phyloP scores from a whole-genome alignment of 805 yeast species.

The Nakazawaea peltata region DNA sequence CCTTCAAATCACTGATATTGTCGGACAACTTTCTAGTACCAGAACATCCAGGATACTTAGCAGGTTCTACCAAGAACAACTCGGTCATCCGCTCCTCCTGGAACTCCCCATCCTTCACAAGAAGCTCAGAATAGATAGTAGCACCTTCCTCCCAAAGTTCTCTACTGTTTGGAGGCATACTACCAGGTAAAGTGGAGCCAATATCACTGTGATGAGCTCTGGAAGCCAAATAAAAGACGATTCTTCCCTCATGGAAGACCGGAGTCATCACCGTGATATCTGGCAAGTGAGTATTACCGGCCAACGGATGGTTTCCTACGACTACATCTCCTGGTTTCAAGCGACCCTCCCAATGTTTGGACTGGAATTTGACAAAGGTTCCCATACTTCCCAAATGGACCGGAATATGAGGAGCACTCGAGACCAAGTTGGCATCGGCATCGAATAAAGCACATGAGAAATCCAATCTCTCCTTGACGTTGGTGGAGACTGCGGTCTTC shows the following conservation, averaged over 20 bases:
- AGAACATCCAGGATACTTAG: conserved; percentile 76
- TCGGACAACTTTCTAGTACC: conserved; percentile 84
- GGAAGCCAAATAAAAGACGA: conserved; percentile 85
- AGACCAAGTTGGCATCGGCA: conserved; percentile 68
- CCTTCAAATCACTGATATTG: conserved; percentile 76
- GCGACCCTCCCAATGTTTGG: conserved; percentile 54
- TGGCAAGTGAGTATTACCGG: conserved; percentile 84
- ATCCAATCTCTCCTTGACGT: conserved; percentile 77
- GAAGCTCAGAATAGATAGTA: conserved; percentile 66
- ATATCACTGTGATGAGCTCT: conserved; percentile 97
- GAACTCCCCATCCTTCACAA: conserved; percentile 65
- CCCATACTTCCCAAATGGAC: conserved; percentile 87
- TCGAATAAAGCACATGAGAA: conserved; percentile 82
- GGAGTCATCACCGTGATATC: conserved; percentile 93
- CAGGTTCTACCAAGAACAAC: conserved; percentile 64
- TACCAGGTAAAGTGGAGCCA: conserved; percentile 87
- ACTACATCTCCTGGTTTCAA: conserved; percentile 68
- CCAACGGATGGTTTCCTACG: conserved; percentile 73
- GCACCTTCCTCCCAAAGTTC: conserved; percentile 89
- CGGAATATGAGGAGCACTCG: conserved; percentile 86
- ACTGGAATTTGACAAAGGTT: conserved; percentile 64
- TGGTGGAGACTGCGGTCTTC: conserved; percentile 74
- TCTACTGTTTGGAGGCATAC: conserved; percentile 90
- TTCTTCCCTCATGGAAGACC: conserved; percentile 52
- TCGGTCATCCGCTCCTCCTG: conserved; percentile 64